A percentile compares a stretch with the other conserved stretches of the same genome.
Evolutionary conservation across 1,139 yeast genomes (phyloP).

Genomic region (Taiozyma sp.): DNA sequence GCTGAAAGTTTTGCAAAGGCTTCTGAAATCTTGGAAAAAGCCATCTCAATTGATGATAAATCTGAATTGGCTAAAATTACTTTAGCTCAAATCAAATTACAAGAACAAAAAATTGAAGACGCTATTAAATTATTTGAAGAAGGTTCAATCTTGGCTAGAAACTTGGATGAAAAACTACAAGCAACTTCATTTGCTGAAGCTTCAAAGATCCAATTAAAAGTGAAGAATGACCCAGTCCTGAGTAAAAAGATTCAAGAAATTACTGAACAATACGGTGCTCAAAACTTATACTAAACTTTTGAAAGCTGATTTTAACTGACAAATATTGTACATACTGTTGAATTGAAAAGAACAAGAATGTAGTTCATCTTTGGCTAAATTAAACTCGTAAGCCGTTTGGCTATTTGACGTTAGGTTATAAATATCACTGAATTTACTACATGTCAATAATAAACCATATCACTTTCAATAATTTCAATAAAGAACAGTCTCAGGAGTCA

Average conservation of each 20-base stretch:
- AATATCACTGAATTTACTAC: no score
- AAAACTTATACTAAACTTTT: conserved; percentile 11
- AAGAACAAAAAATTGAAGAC: conserved; percentile 75
- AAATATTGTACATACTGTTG: neutral
- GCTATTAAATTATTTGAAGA: conserved; percentile 81
- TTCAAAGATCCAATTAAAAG: conserved; percentile 72
- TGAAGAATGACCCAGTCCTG: conserved; percentile 62
- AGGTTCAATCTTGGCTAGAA: conserved; percentile 78
- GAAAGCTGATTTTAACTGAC: neutral
- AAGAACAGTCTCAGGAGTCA: neutral
- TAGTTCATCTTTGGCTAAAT: neutral
- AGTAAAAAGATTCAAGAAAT: conserved; percentile 40
- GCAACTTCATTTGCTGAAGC: conserved; percentile 94
- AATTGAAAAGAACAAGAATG: neutral
- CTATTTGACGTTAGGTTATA: no score
- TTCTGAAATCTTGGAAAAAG: conserved; percentile 64
- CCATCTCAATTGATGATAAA: conserved; percentile 79
- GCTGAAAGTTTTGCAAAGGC: conserved; percentile 53
- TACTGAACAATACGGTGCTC: conserved; percentile 27
- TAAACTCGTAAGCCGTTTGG: no score
- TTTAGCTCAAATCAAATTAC: conserved; percentile 86
- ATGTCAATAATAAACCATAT: neutral
- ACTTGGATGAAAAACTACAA: conserved; percentile 82
- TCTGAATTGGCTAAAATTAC: conserved; percentile 87
- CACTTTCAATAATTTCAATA: neutral